A percentile compares a stretch with the other conserved stretches of the same genome.
phyloP scores from a whole-genome alignment of 768 basidiomycete genomes.

The Psilocybe sp. region DNA sequence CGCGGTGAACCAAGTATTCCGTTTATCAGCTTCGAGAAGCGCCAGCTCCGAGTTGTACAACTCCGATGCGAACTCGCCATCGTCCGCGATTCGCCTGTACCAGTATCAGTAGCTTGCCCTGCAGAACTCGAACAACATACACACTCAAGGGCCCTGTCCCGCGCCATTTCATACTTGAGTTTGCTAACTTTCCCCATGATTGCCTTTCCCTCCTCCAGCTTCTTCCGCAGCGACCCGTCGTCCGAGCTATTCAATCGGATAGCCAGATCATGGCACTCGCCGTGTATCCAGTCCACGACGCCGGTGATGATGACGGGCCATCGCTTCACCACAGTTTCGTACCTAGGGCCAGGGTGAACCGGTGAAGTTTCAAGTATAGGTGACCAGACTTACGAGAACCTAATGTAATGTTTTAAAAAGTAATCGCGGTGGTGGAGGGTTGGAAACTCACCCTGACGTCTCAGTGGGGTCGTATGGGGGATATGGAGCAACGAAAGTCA shows the following conservation, averaged over 20 bases:
- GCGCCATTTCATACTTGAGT: constrained; percentile 87
- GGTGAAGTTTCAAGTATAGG: not conserved
- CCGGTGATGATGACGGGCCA: constrained; percentile 86
- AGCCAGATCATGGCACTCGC: constrained; percentile 61
- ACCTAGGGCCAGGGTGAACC: constrained; percentile 36
- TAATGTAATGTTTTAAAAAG: constrained; percentile 17
- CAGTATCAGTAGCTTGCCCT: not conserved
- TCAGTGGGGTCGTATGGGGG: constrained; percentile 77
- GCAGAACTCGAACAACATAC: constrained; percentile 15
- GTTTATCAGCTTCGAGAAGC: constrained; percentile 38
- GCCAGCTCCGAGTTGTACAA: constrained; percentile 78
- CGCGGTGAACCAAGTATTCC: constrained; percentile 84
- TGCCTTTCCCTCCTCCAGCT: constrained; percentile 70
- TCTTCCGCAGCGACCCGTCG: constrained; percentile 29
- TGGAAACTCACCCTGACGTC: constrained; percentile 44
- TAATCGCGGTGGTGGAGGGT: not conserved
- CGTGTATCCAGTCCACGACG: constrained; percentile 74
- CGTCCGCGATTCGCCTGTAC: constrained; percentile 64
- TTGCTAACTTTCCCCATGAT: constrained; percentile 74
- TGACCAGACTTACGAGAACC: constrained; percentile 53
- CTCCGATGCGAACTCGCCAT: constrained; percentile 67
- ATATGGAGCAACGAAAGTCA: constrained; percentile 41
- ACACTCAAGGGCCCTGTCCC: constrained; percentile 69
- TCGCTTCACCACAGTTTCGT: constrained; percentile 73
- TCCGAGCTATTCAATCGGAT: constrained; percentile 29